phyloP scores from a whole-genome alignment of 2,329 filamentous ascomycete species.

The Aspergillus candidus region DNA sequence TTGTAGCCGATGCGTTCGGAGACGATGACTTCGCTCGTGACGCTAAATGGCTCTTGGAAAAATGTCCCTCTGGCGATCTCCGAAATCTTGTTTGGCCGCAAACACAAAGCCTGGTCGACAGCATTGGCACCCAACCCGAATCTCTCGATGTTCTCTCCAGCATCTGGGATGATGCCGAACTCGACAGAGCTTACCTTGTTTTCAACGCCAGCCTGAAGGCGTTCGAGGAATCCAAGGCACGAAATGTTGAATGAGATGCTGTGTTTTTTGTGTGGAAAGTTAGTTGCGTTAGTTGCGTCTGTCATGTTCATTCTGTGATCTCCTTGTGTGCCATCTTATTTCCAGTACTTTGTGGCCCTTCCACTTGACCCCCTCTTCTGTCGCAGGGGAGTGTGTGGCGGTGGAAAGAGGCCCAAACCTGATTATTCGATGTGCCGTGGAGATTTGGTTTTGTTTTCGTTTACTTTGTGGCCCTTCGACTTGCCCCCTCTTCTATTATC shows the following conservation, averaged over 20 bases:
- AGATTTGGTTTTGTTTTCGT: no score
- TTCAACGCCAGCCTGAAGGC: constrained; percentile 14
- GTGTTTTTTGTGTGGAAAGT: background rate
- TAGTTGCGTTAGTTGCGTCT: background rate
- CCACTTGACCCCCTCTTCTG: no score
- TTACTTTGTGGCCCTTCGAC: no score
- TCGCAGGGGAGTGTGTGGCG: no score
- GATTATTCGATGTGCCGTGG: no score
- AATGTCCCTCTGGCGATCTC: constrained; percentile 22
- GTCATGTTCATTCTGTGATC: no score
- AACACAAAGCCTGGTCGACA: constrained; percentile 11
- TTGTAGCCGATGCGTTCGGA: constrained; percentile 14
- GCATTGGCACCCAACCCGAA: constrained; percentile 10
- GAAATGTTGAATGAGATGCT: background rate
- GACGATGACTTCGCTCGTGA: constrained; percentile 21
- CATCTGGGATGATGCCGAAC: constrained; percentile 13
- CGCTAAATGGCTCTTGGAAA: constrained; percentile 22
- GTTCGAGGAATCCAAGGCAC: constrained; percentile 12
- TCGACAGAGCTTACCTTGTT: constrained; percentile 10
- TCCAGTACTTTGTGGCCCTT: no score
- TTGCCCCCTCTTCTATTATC: no score
- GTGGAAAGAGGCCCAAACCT: no score
- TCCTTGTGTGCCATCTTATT: no score
- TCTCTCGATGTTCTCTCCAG: constrained; percentile 10
- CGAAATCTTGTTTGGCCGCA: constrained; percentile 19